Conservation (phyloP, 805 yeast species). For the Sugiyamaella americana region DNA sequence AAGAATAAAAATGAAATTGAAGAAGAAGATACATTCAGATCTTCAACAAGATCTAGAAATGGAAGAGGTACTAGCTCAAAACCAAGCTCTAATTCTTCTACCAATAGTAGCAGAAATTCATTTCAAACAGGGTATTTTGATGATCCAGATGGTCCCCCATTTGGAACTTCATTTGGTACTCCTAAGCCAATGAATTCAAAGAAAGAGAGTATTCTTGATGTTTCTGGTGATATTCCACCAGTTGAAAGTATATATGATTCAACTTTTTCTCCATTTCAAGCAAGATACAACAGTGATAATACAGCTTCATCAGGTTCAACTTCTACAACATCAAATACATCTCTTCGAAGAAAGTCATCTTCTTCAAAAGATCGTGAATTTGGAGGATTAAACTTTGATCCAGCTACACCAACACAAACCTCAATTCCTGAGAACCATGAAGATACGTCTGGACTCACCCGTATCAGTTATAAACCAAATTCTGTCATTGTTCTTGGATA, state of each 20-base stretch:
- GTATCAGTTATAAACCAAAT: slow-evolving; percentile 29
- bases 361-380: neutral
- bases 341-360: slow-evolving; percentile 1
- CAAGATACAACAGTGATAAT: slow-evolving; percentile 1
- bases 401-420: neutral
- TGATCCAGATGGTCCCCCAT: slow-evolving; percentile 2
- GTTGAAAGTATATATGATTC: slow-evolving; percentile 19
- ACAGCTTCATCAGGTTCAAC: neutral
- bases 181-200: slow-evolving; percentile 22
- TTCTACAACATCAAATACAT: neutral
- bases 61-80: neutral
- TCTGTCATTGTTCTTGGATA: slow-evolving; percentile 86
- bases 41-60: neutral
- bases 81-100: slow-evolving; percentile 2
- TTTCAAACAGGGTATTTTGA: neutral
- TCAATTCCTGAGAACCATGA: neutral
- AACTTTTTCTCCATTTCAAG: slow-evolving; percentile 12
- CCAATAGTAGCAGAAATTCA: neutral
- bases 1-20: slow-evolving; percentile 1
- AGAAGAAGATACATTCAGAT: neutral
- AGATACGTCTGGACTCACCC: neutral
- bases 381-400: neutral
- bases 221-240: slow-evolving; percentile 11
- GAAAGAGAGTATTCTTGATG: slow-evolving; percentile 2
- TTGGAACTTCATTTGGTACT: slow-evolving; percentile 24